Conservation (phyloP, 345 rosid genomes). For the Syzygium aromaticum region DNA sequence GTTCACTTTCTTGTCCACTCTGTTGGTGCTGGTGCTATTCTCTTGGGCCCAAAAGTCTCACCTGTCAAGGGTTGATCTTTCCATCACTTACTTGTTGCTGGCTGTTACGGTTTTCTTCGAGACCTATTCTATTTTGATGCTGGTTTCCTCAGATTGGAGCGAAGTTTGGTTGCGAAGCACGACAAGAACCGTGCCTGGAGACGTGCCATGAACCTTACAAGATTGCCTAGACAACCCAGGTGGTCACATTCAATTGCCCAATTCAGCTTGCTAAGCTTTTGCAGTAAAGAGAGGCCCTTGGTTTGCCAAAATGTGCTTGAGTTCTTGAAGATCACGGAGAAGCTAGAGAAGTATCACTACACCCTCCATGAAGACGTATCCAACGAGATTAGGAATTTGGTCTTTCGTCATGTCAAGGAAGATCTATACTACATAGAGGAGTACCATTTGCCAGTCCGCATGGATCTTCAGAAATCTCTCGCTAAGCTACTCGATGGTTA, state of each 20-base stretch:
- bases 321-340: neutral
- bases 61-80: neutral
- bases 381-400: neutral
- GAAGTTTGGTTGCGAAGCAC: neutral
- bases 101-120: slow-evolving; percentile 3
- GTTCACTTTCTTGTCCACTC: slow-evolving; percentile 1
- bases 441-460: no score
- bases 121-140: neutral
- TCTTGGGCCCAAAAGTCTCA: neutral
- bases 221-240: neutral
- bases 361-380: neutral
- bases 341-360: neutral
- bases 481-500: no score
- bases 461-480: no score
- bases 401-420: neutral
- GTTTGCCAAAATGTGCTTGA: neutral
- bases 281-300: neutral
- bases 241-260: neutral
- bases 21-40: neutral
- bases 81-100: slow-evolving; percentile 11
- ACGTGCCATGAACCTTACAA: neutral
- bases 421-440: no score
- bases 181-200: neutral
- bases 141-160: slow-evolving; percentile 10
- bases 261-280: neutral